phyloP scores from a whole-genome alignment of 163 green algal genomes.

The Scenedesmus sp. region DNA sequence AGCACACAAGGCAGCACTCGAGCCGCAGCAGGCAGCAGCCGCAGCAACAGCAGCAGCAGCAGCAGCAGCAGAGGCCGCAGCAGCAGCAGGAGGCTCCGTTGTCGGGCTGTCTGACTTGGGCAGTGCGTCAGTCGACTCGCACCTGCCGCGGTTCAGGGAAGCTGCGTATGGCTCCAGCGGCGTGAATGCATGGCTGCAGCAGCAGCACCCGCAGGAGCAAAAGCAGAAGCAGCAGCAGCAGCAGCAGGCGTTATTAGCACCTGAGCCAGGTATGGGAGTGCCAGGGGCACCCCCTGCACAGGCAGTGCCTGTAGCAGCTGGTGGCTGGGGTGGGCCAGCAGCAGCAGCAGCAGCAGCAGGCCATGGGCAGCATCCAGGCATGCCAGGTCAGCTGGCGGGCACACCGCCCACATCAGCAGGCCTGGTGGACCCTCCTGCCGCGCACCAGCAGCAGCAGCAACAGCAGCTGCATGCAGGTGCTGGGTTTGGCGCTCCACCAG shows the following conservation, averaged over 20 bases:
- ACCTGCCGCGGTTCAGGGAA: constrained; percentile 22
- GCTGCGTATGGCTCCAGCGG: not conserved
- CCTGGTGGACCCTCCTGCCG: not conserved
- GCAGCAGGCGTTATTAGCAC: constrained; percentile 14
- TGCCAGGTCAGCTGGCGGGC: constrained; percentile 1
- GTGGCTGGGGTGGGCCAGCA: not conserved
- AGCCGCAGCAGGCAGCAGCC: constrained; percentile 45
- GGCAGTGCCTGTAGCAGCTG: constrained; percentile 6
- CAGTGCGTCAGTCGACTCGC: not conserved
- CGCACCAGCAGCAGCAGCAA: constrained; percentile 22
- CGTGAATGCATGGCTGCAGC: constrained; percentile 50
- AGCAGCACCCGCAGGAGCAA: constrained; percentile 45
- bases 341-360: constrained; percentile 32
- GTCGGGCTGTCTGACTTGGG: not conserved
- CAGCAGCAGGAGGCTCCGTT: constrained; percentile 51
- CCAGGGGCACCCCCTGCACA: not conserved
- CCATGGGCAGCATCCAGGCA: not conserved
- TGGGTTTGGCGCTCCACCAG: constrained; percentile 21
- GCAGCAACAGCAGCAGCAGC: constrained; percentile 14
- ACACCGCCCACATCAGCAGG: not conserved
- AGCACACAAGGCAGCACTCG: constrained; percentile 26
- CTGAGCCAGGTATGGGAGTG: not conserved
- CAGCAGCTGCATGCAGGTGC: constrained; percentile 8
- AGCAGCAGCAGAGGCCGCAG: constrained; percentile 52
- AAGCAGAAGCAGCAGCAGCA: constrained; percentile 48